Conservation (phyloP, 2,329 filamentous ascomycete genomes). For the Fusarium sambucinum region DNA sequence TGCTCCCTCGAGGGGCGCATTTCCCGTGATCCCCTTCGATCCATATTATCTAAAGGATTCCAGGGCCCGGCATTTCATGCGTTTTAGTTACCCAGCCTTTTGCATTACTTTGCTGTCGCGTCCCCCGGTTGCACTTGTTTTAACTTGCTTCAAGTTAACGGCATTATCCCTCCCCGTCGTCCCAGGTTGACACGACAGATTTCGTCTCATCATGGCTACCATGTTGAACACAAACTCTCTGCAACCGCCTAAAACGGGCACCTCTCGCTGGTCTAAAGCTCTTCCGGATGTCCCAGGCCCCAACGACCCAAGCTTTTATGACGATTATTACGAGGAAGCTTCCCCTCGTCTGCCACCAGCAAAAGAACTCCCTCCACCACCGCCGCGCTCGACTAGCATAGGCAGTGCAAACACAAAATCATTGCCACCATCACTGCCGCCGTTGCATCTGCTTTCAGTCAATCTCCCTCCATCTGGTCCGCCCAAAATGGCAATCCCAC, state of each 20-base stretch:
- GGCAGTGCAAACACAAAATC: slow-evolving; percentile 43
- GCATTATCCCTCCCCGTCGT: slow-evolving; percentile 22
- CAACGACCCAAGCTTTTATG: slow-evolving; percentile 41
- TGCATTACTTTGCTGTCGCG: slow-evolving; percentile 34
- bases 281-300: slow-evolving; percentile 62
- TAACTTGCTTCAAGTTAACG: slow-evolving; percentile 44
- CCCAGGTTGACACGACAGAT: slow-evolving; percentile 30
- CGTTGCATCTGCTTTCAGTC: slow-evolving; percentile 44
- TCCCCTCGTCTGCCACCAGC: slow-evolving; percentile 37
- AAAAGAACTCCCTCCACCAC: slow-evolving; percentile 45
- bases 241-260: slow-evolving; percentile 54
- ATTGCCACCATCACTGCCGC: slow-evolving; percentile 42
- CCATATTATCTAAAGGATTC: slow-evolving; percentile 41
- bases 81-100: slow-evolving; percentile 31
- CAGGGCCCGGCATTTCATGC: slow-evolving; percentile 36
- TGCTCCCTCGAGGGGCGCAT: slow-evolving; percentile 41
- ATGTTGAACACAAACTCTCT: slow-evolving; percentile 44
- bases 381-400: slow-evolving; percentile 45
- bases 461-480: slow-evolving; percentile 34
- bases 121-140: slow-evolving; percentile 45
- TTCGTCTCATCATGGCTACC: slow-evolving; percentile 40
- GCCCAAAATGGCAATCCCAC: slow-evolving; percentile 46
- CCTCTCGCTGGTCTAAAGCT: slow-evolving; percentile 70
- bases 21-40: slow-evolving; percentile 21
- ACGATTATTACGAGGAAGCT: slow-evolving; percentile 36